Evolutionary conservation across 257 asterid genomes (phyloP).

Genomic region (Voacanga thouarsii): DNA sequence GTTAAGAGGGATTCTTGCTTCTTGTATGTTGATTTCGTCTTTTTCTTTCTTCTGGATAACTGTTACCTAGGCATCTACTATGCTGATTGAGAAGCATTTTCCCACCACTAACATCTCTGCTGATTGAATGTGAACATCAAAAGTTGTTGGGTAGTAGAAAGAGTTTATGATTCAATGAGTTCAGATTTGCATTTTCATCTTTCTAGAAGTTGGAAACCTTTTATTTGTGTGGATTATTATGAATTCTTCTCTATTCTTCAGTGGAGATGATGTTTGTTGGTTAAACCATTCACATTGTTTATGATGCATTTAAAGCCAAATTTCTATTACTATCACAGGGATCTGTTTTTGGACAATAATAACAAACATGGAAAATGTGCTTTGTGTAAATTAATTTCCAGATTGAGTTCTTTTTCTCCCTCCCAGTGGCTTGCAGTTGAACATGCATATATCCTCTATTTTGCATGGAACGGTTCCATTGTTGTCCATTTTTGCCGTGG

Average conservation of each 20-base stretch:
- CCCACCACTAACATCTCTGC: neutral
- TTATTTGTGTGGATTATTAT: neutral
- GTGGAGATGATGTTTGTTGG: too few species aligned
- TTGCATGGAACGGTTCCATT: neutral
- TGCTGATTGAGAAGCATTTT: neutral
- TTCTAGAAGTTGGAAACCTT: neutral
- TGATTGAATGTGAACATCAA: neutral
- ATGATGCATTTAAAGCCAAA: neutral
- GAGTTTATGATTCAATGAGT: neutral
- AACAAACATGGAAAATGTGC: neutral
- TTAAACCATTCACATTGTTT: neutral
- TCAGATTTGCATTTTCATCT: neutral
- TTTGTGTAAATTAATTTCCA: neutral
- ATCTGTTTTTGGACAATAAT: neutral
- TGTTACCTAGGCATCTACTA: neutral
- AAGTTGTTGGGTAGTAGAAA: neutral
- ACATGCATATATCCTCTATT: neutral
- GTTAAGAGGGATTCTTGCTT: conserved; percentile 17
- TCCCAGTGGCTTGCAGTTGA: conserved; percentile 3
- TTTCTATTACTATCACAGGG: neutral
- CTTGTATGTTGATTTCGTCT: conserved; percentile 28
- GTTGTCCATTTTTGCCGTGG: neutral
- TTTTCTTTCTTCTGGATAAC: conserved; percentile 23
- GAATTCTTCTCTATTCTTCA: neutral
- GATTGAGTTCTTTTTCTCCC: neutral